Percentiles rank a stretch among this genome's conserved stretches.
Evolutionary conservation across 306 rosid species (phyloP).

Genomic region (Crataegus laevigata): DNA sequence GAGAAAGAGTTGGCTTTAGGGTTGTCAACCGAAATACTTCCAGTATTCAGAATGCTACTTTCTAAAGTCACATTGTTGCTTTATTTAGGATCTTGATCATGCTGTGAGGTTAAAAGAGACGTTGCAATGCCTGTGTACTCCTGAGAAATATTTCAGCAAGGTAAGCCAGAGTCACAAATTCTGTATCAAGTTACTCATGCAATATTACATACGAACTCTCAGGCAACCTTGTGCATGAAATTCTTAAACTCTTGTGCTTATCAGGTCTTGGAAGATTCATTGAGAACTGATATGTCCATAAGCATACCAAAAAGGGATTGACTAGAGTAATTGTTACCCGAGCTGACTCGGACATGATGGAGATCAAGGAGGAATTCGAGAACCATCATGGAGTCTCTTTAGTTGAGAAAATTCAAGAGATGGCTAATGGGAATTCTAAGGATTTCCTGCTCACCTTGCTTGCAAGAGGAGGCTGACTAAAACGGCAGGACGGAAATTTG

Average conservation of each 20-base stretch:
- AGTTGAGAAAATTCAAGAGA: constrained; percentile 46
- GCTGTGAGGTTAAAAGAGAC: constrained; percentile 52
- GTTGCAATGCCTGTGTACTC: constrained; percentile 63
- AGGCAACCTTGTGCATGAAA: not conserved
- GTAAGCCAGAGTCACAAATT: constrained; percentile 26
- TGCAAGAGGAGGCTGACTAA: constrained; percentile 37
- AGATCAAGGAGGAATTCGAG: constrained; percentile 49
- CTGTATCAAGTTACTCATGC: not conserved
- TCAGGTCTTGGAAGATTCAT: constrained; percentile 54
- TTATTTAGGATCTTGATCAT: constrained; percentile 50
- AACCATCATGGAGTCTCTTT: constrained; percentile 43
- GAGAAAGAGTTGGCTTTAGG: not conserved
- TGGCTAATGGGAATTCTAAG: constrained; percentile 65
- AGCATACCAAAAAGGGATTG: constrained; percentile 50
- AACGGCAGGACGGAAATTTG: not conserved
- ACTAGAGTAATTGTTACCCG: constrained; percentile 80
- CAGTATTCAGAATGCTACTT: not conserved
- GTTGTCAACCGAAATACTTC: not conserved
- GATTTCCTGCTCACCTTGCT: constrained; percentile 76
- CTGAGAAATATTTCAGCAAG: constrained; percentile 58
- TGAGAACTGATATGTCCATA: constrained; percentile 52
- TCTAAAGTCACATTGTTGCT: not conserved
- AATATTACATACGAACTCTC: not conserved
- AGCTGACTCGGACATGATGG: constrained; percentile 68
- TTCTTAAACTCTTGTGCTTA: not conserved